phyloP scores from a whole-genome alignment of 306 rosid genomes.

The Dalbergia cultrata region DNA sequence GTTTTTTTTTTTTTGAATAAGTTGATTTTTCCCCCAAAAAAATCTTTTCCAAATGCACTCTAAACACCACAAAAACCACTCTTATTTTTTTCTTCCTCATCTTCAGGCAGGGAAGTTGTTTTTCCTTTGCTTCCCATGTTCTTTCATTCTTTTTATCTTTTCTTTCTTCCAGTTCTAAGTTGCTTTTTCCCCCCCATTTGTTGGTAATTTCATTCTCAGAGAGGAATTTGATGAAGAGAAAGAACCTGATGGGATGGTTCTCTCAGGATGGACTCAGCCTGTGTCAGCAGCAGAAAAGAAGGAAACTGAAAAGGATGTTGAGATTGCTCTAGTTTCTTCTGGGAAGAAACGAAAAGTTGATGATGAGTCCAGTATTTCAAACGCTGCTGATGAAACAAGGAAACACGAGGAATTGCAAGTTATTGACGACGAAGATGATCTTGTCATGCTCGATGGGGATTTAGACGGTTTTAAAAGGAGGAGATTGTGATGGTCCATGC shows the following conservation, averaged over 20 bases:
- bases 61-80: too few relatives aligned
- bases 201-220: slow-evolving; percentile 51
- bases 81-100: background rate
- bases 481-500: slow-evolving; percentile 59
- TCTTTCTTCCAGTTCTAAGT: background rate
- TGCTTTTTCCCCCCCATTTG: background rate
- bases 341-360: slow-evolving; percentile 72
- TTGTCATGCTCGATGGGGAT: slow-evolving; percentile 70
- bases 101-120: background rate
- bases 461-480: slow-evolving; percentile 67
- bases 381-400: slow-evolving; percentile 49
- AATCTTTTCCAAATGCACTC: too few relatives aligned
- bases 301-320: slow-evolving; percentile 59
- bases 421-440: slow-evolving; percentile 76
- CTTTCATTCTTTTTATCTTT: background rate
- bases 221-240: slow-evolving; percentile 98
- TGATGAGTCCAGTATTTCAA: slow-evolving; percentile 40
- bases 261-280: slow-evolving; percentile 86
- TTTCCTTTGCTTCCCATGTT: background rate
- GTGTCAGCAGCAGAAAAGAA: slow-evolving; percentile 58
- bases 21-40: too few relatives aligned
- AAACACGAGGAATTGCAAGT: slow-evolving; percentile 63
- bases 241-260: slow-evolving; percentile 97
- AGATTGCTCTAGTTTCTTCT: slow-evolving; percentile 39
- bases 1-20: too few relatives aligned